Percentiles rank a stretch among this genome's conserved stretches.
These are phyloP conservation scores for Boletus tylopilopsis DNA, from an alignment of 768 basidiomycete species.

Conservation along the genomic window DNA sequence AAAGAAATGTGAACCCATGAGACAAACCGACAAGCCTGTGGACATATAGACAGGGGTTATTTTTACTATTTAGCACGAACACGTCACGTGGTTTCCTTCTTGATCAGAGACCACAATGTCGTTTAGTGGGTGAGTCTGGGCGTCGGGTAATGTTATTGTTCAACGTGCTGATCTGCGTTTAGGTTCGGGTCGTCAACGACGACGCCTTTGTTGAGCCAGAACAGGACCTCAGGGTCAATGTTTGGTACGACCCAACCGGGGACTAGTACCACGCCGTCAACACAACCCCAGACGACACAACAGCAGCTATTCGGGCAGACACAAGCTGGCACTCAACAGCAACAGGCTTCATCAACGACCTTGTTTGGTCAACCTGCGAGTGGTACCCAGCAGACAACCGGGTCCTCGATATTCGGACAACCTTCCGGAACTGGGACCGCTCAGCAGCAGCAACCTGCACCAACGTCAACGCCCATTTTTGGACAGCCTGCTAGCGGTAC, in stretches of 20 bases:
- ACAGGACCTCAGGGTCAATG: no score
- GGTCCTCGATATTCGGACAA: constrained; percentile 12
- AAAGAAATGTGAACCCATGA: no score
- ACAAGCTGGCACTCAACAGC: constrained; percentile 16
- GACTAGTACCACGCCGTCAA: constrained; percentile 11
- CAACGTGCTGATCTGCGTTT: constrained; percentile 7
- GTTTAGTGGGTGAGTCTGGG: constrained; percentile 17
- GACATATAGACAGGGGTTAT: constrained; percentile 26
- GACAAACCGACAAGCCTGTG: no score
- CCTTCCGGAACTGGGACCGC: constrained; percentile 4
- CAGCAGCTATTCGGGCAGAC: constrained; percentile 37
- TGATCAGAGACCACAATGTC: constrained; percentile 15
- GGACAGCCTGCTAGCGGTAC: constrained; percentile 5
- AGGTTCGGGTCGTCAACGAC: constrained; percentile 41
- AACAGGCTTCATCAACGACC: constrained; percentile 17
- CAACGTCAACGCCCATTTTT: constrained; percentile 5
- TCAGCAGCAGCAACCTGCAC: constrained; percentile 6
- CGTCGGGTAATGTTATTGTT: neutral
- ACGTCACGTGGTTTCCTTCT: constrained; percentile 11
- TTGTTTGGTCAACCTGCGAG: constrained; percentile 24
- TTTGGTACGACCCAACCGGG: constrained; percentile 22
- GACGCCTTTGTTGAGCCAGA: constrained; percentile 27
- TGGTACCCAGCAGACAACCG: constrained; percentile 2
- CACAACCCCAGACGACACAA: constrained; percentile 20
- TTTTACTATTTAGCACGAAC: neutral